These are phyloP conservation scores for Aureococcus anophagefferens DNA, from an alignment of 108 stramenopile species.

Conservation along the genomic window DNA sequence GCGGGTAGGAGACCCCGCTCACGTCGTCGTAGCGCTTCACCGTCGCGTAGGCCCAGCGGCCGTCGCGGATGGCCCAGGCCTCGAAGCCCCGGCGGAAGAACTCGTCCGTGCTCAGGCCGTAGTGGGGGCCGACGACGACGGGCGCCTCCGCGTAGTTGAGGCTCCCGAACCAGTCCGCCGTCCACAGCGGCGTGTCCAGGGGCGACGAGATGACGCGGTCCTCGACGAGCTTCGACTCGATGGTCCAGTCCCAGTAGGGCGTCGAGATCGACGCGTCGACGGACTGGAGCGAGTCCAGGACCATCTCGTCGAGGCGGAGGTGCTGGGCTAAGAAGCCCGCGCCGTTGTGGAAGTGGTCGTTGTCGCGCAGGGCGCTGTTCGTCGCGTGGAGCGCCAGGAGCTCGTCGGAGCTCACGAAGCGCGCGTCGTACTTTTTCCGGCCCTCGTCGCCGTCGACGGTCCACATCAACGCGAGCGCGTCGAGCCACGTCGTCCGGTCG, in stretches of 20 bases:
- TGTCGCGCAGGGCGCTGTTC: not conserved
- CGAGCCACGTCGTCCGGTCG: not conserved
- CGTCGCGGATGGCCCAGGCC: not conserved
- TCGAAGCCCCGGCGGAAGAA: not conserved
- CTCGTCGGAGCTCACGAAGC: not conserved
- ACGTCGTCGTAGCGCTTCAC: not conserved
- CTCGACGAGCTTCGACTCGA: not conserved
- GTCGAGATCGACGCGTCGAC: not conserved
- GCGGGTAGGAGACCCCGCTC: not conserved
- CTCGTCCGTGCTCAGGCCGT: not conserved
- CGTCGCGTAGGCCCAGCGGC: not conserved
- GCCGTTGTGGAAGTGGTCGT: conserved; percentile 12
- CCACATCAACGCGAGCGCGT: not conserved
- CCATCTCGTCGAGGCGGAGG: not conserved
- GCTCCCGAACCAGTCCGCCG: conserved; percentile 1
- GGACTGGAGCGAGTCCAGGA: not conserved
- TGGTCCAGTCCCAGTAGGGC: conserved; percentile 9
- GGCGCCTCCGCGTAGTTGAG: not conserved
- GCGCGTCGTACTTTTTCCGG: not conserved
- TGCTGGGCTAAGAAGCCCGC: conserved; percentile 6
- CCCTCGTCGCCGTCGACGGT: not conserved
- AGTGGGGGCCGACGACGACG: not conserved
- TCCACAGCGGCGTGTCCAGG: conserved; percentile 1
- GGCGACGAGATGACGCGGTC: not conserved
- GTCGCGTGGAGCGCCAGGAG: not conserved